A percentile compares a stretch with the other conserved stretches of the same genome.
Conservation (phyloP, 176 grass and related monocot genomes). For the Otatea glauca region DNA sequence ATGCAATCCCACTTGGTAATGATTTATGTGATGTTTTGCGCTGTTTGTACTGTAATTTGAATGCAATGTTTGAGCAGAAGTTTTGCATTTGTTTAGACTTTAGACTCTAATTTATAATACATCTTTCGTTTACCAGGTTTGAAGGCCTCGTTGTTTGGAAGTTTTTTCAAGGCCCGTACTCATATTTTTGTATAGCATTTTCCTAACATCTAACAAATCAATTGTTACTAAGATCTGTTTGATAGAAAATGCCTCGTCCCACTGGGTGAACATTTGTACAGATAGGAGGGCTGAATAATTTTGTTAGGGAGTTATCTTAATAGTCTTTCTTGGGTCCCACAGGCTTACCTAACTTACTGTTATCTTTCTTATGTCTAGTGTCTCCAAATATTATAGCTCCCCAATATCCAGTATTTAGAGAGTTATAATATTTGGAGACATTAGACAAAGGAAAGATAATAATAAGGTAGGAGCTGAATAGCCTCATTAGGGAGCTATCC, state of each 20-base stretch:
- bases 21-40: neutral
- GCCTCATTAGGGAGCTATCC: neutral
- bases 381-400: neutral
- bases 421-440: neutral
- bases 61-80: neutral
- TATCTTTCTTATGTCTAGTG: neutral
- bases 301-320: neutral
- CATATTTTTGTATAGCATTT: slow-evolving; percentile 26
- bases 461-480: neutral
- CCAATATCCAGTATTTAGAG: neutral
- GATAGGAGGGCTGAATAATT: slow-evolving; percentile 11
- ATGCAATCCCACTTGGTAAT: neutral
- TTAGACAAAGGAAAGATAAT: neutral
- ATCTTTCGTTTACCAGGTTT: neutral
- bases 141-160: neutral
- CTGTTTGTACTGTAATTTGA: slow-evolving; percentile 5
- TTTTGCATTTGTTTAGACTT: neutral
- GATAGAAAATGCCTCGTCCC: neutral
- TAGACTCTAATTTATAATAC: neutral
- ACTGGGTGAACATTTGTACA: neutral
- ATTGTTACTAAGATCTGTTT: neutral
- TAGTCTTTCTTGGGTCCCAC: neutral
- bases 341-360: neutral
- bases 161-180: neutral
- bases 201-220: neutral